These are phyloP conservation scores for Candida methanosorbosa DNA, from an alignment of 805 yeast genomes.

Conservation along the genomic window DNA sequence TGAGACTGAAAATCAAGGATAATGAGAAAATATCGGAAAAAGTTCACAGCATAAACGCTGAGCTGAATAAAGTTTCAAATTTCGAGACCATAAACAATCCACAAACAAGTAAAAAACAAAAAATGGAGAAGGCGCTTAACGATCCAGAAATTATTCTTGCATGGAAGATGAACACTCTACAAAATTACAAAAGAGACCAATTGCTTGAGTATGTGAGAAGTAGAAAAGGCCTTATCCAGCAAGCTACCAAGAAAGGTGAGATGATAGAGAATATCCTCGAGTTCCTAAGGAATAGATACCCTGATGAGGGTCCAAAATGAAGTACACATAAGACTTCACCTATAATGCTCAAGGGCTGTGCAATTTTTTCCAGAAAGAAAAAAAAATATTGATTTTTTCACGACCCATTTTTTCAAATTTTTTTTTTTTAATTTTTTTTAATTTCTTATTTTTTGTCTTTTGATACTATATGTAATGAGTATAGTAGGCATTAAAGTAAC, in stretches of 20 bases:
- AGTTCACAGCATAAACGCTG: conserved; percentile 11
- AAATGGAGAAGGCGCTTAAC: conserved; percentile 10
- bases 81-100: conserved; percentile 8
- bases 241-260: conserved; percentile 32
- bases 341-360: too few species aligned
- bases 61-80: conserved; percentile 16
- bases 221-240: conserved; percentile 25
- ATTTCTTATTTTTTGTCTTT: not conserved
- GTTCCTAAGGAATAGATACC: conserved; percentile 2
- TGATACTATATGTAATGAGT: too few species aligned
- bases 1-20: conserved; percentile 6
- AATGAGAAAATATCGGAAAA: conserved; percentile 3
- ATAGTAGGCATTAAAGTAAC: too few species aligned
- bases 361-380: too few species aligned
- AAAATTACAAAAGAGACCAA: conserved; percentile 32
- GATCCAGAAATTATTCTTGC: conserved; percentile 34
- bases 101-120: conserved; percentile 6
- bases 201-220: conserved; percentile 29
- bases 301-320: not conserved
- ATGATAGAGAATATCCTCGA: conserved; percentile 32
- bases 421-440: not conserved
- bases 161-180: conserved; percentile 28
- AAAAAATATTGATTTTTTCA: too few species aligned
- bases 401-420: not conserved
- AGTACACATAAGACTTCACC: too few species aligned